Percentiles rank a stretch among this genome's conserved stretches.
Evolutionary conservation across 176 grass and related monocot species (phyloP).

Genomic region (Triticum monococcum): DNA sequence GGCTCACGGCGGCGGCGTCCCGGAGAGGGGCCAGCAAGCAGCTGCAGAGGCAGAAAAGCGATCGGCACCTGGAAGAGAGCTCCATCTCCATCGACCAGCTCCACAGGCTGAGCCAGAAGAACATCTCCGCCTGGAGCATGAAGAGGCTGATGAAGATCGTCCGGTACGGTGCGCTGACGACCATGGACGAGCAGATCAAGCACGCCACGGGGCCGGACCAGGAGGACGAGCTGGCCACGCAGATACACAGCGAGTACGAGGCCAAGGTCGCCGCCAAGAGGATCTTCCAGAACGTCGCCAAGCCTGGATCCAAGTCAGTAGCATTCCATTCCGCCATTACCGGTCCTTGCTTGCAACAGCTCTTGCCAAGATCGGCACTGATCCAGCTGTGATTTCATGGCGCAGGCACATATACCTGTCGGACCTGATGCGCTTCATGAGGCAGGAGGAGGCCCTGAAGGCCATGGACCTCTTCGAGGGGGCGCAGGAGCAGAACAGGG

Average conservation of each 20-base stretch:
- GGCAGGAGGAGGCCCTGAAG: conserved; percentile 72
- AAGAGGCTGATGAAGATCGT: conserved; percentile 95
- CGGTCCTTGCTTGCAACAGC: not conserved
- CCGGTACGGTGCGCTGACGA: conserved; percentile 65
- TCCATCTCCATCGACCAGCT: conserved; percentile 80
- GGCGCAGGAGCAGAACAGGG: conserved; percentile 64
- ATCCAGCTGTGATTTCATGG: not conserved
- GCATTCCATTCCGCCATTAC: not conserved
- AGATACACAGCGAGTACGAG: conserved; percentile 89
- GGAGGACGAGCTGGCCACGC: conserved; percentile 60
- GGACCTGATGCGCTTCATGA: conserved; percentile 88
- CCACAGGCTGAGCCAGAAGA: conserved; percentile 89
- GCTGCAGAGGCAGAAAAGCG: conserved; percentile 53
- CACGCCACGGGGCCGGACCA: conserved; percentile 17
- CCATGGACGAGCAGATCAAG: conserved; percentile 75
- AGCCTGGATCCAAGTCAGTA: conserved; percentile 71
- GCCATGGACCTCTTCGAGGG: conserved; percentile 88
- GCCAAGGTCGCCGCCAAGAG: conserved; percentile 91
- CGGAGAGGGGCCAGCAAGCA: conserved; percentile 38
- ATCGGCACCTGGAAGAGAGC: conserved; percentile 45
- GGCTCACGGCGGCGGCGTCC: conserved; percentile 32
- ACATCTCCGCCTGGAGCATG: conserved; percentile 97
- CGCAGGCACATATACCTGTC: conserved; percentile 86
- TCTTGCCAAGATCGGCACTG: not conserved
- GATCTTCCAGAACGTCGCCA: conserved; percentile 86